Conservation (phyloP, 352 stramenopile genomes). For the Globisporangium spinosum region DNA sequence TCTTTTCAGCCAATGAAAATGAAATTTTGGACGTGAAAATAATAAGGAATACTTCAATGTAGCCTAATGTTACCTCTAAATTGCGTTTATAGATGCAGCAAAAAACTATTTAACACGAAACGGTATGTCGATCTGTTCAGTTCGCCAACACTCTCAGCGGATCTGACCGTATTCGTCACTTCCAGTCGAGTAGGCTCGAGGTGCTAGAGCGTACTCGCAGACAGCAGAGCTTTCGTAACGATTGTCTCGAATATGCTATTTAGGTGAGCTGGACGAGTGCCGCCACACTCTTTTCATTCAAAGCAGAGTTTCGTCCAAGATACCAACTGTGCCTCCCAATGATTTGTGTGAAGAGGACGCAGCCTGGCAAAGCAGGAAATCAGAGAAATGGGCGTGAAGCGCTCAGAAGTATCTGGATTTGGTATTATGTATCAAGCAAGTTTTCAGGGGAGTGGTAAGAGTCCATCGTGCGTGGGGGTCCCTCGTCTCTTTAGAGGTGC, state of each 20-base stretch:
- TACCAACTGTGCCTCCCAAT: neutral
- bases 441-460: neutral
- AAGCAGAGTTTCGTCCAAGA: neutral
- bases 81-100: neutral
- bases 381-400: neutral
- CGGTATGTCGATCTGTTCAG: neutral
- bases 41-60: neutral
- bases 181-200: neutral
- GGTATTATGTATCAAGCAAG: neutral
- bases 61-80: neutral
- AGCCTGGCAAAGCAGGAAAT: neutral
- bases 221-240: neutral
- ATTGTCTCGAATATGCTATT: neutral
- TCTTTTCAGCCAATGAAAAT: too few species aligned
- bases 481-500: neutral
- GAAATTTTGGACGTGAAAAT: too few species aligned
- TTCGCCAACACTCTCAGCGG: neutral
- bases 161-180: neutral
- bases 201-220: neutral
- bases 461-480: neutral
- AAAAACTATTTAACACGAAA: neutral
- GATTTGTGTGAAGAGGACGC: neutral
- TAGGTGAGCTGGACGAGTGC: neutral
- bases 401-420: neutral
- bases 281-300: neutral